Conservation (phyloP, 441 rosid species). For the Theobroma grandiflorum region DNA sequence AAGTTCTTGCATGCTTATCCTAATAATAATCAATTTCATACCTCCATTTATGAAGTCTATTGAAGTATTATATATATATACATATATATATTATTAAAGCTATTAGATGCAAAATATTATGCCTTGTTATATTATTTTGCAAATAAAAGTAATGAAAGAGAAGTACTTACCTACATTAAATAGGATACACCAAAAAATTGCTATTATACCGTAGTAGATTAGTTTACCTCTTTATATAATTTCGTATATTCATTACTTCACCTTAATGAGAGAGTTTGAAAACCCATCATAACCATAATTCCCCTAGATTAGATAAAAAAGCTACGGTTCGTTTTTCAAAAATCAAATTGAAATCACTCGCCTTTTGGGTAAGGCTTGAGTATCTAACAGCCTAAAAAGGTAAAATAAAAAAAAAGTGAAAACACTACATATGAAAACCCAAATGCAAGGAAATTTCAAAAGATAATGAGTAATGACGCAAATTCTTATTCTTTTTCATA, state of each 20-base stretch:
- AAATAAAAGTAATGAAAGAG: conserved; percentile 82
- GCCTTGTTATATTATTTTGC: conserved; percentile 30
- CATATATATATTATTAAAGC: background rate
- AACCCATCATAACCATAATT: background rate
- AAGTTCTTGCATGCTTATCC: conserved; percentile 16
- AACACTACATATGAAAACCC: background rate
- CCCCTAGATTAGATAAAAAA: background rate
- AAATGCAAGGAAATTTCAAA: background rate
- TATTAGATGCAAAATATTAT: background rate
- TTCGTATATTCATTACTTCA: background rate
- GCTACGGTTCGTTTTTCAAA: background rate
- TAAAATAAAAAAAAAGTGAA: background rate
- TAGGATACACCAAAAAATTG: conserved; percentile 78
- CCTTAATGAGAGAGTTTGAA: background rate
- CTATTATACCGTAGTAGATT: conserved; percentile 76
- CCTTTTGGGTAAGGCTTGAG: background rate
- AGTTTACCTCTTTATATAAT: conserved; percentile 11
- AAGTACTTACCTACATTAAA: conserved; percentile 67
- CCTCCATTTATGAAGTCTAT: background rate
- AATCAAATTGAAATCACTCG: background rate
- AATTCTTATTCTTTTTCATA: background rate
- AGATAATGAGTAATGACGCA: background rate
- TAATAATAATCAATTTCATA: background rate
- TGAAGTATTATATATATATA: background rate
- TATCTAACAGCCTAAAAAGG: background rate